Evolutionary conservation across 2,329 filamentous ascomycete species (phyloP).

Genomic region (Fusarium sororula): DNA sequence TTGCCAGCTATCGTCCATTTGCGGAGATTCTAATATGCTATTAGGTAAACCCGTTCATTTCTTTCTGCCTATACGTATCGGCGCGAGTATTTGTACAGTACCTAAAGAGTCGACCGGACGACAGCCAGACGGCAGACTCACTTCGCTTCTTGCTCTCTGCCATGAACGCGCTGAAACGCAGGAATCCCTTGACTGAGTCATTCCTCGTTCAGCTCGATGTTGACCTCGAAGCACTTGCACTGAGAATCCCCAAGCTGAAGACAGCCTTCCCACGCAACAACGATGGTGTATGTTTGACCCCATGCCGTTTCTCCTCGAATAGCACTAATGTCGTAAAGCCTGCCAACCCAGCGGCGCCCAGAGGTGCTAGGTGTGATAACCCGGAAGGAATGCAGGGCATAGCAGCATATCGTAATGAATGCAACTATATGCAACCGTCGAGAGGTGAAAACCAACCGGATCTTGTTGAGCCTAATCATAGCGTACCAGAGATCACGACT

Average conservation of each 20-base stretch:
- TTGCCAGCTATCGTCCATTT: background rate
- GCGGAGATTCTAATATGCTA: slow-evolving; percentile 30
- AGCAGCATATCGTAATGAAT: slow-evolving; percentile 56
- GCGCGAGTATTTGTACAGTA: slow-evolving; percentile 96
- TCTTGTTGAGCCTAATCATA: slow-evolving; percentile 49
- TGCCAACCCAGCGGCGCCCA: slow-evolving; percentile 27
- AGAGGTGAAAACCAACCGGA: slow-evolving; percentile 55
- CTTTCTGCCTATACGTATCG: slow-evolving; percentile 95
- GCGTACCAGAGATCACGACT: slow-evolving; percentile 35
- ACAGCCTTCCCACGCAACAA: slow-evolving; percentile 62
- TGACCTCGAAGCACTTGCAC: slow-evolving; percentile 80
- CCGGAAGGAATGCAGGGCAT: slow-evolving; percentile 53
- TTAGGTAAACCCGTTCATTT: slow-evolving; percentile 94
- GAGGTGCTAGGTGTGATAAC: slow-evolving; percentile 46
- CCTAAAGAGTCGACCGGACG: slow-evolving; percentile 90
- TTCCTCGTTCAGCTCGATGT: slow-evolving; percentile 94
- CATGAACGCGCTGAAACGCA: slow-evolving; percentile 87
- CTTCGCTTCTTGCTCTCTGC: slow-evolving; percentile 90
- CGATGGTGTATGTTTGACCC: slow-evolving; percentile 58
- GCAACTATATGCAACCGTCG: slow-evolving; percentile 52
- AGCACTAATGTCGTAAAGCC: slow-evolving; percentile 44
- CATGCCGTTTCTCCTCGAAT: background rate
- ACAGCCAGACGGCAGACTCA: slow-evolving; percentile 79
- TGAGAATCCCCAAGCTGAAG: slow-evolving; percentile 67
- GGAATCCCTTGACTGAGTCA: slow-evolving; percentile 91